Evolutionary conservation across 257 asterid species (phyloP), one percentile per base, ranked within the genome.

Genomic region (Osmanthus fragrans): DNA sequence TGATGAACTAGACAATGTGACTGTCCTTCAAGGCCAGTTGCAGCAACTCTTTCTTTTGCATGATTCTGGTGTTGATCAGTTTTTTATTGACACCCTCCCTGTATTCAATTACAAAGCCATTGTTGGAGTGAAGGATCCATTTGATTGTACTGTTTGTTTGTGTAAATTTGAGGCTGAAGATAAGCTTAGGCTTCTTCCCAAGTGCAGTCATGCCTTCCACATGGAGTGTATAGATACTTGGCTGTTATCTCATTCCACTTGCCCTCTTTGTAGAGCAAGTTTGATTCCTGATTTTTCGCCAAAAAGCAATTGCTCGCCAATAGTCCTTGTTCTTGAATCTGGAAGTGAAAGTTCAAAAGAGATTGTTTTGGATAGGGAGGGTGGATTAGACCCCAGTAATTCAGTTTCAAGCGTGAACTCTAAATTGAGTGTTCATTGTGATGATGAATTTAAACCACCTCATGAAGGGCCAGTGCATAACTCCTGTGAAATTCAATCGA

Each of bases 11-110:
- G 99, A 88, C 19, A 76, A 78, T 80, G 92, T 89, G 0, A 95
- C 99, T 66, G 96, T 87, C 21, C 84, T 90, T 8, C 97, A 95
- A 81, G 99, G 99, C 25, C 99, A 91, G 83, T 79, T 95, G 45
- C 99, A 95, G 85, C 99, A 95, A 72, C 99, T 95, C 40, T 94
- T 94, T 47, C 89, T 90, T 77, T 84, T 94, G 2, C 99, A 94
- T 72, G 99, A 94, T 80, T 84, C 96, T 25, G 98, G 99, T 9
- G 99, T 95, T 7, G 99, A 95, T 78, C 99, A 95, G 76, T 95
- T 98, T 7, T 95, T 87, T 70, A 95, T 95, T 5, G 99, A 95
- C 18, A 84, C 96, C 0, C 92, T 95, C 4, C 99, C 97, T 29
- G 84, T 95, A 0, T 95, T 95, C 82, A 88, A 78, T 45, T 95